Conservation (phyloP, 768 basidiomycete species). For the Agaricus subrufescens region DNA sequence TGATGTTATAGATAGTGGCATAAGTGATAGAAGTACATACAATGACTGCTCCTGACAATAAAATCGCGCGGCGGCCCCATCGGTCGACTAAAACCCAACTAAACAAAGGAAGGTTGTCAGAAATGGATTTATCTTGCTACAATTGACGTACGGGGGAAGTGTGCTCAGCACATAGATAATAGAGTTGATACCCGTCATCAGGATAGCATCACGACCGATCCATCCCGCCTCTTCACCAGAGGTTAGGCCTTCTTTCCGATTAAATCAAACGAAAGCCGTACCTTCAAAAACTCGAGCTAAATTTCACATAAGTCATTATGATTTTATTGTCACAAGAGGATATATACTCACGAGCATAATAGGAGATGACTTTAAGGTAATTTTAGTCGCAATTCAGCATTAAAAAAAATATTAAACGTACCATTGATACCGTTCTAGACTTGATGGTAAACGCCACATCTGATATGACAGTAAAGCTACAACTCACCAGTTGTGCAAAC, state of each 20-base stretch:
- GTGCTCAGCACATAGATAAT: constrained; percentile 78
- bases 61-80: constrained; percentile 83
- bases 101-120: constrained; percentile 8
- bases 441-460: not conserved
- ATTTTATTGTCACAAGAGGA: constrained; percentile 9
- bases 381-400: constrained; percentile 2
- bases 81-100: constrained; percentile 95
- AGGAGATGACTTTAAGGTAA: constrained; percentile 72
- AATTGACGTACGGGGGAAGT: constrained; percentile 69
- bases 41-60: constrained; percentile 80
- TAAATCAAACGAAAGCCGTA: constrained; percentile 21
- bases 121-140: not conserved
- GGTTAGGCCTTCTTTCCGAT: not conserved
- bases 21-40: constrained; percentile 33
- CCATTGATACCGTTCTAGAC: constrained; percentile 91
- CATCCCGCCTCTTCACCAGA: constrained; percentile 77
- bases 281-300: constrained; percentile 89
- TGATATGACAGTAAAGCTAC: constrained; percentile 6
- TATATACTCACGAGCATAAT: constrained; percentile 75
- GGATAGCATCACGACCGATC: constrained; percentile 87
- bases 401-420: constrained; percentile 26
- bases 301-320: not conserved
- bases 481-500: constrained; percentile 86
- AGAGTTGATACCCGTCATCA: constrained; percentile 95
- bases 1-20: not conserved